phyloP scores from a whole-genome alignment of 2,329 filamentous ascomycete genomes.

The Clonostachys byssicola region DNA sequence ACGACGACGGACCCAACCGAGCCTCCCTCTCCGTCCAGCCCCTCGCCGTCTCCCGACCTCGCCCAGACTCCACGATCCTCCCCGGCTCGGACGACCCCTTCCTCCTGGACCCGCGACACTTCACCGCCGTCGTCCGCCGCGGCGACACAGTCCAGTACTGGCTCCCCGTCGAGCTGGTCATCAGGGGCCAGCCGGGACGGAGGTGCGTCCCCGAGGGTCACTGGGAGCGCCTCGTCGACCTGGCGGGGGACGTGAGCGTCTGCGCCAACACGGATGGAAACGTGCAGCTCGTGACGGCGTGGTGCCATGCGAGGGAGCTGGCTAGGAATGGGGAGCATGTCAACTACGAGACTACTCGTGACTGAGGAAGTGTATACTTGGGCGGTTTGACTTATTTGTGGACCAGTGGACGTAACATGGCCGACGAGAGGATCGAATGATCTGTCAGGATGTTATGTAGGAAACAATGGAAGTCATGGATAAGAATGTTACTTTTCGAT shows the following conservation, averaged over 20 bases:
- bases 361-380: too few relatives aligned
- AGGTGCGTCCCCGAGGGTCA: constrained; percentile 5
- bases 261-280: not conserved
- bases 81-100: not conserved
- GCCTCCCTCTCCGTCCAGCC: not conserved
- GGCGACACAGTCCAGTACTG: constrained; percentile 7
- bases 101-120: constrained; percentile 1
- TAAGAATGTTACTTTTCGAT: too few relatives aligned
- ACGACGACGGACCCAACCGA: too few relatives aligned
- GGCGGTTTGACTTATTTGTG: too few relatives aligned
- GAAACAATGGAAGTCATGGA: too few relatives aligned
- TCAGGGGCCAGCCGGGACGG: constrained; percentile 4
- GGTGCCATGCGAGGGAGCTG: not conserved
- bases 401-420: too few relatives aligned
- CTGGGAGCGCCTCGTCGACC: constrained; percentile 6
- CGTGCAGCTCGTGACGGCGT: constrained; percentile 5
- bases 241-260: constrained; percentile 2
- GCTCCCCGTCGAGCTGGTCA: constrained; percentile 4
- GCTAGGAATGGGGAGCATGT: too few relatives aligned
- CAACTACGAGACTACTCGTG: too few relatives aligned
- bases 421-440: too few relatives aligned
- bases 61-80: not conserved
- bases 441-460: too few relatives aligned
- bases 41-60: not conserved
- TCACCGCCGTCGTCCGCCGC: constrained; percentile 1